Conservation (phyloP, 495 filamentous ascomycete genomes). For the Trichoderma virens region DNA sequence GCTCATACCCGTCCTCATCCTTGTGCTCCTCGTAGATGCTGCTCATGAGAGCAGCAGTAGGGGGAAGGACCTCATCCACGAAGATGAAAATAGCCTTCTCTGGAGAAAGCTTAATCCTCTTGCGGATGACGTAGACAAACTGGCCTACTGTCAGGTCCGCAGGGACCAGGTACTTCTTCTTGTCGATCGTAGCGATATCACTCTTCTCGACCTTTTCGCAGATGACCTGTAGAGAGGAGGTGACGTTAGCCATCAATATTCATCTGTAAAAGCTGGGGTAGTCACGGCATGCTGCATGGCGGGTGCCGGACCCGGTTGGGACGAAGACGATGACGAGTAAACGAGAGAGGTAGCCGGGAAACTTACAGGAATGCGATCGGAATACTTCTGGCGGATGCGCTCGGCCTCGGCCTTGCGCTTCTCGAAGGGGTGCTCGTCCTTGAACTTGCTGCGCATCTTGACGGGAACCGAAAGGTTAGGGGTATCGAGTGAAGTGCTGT, state of each 20-base stretch:
- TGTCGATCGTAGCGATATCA: conserved; percentile 99
- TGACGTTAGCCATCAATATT: conserved; percentile 7
- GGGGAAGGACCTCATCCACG: conserved; percentile 95
- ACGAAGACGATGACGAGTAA: neutral
- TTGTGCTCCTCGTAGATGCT: conserved; percentile 99
- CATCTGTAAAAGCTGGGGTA: too few relatives aligned
- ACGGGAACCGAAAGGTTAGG: conserved; percentile 16
- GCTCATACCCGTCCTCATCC: conserved; percentile 58
- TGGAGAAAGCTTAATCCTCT: conserved; percentile 98
- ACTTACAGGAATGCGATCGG: conserved; percentile 96
- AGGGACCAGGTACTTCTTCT: conserved; percentile 99
- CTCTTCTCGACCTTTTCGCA: conserved; percentile 99
- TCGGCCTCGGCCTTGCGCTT: conserved; percentile 99
- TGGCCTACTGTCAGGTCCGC: conserved; percentile 97
- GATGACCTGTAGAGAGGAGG: conserved; percentile 62
- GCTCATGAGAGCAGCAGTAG: conserved; percentile 97
- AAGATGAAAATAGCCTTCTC: conserved; percentile 99
- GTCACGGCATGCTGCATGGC: neutral
- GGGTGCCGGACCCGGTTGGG: neutral
- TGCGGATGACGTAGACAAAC: conserved; percentile 99
- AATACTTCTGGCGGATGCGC: conserved; percentile 97
- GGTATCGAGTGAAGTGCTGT: too few relatives aligned
- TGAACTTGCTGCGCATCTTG: conserved; percentile 96
- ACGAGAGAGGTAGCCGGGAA: conserved; percentile 1
- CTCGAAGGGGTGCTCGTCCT: conserved; percentile 99